Base-by-base conservation (phyloP, 2,329 filamentous ascomycete species). In the Fusarium sp. region DNA sequence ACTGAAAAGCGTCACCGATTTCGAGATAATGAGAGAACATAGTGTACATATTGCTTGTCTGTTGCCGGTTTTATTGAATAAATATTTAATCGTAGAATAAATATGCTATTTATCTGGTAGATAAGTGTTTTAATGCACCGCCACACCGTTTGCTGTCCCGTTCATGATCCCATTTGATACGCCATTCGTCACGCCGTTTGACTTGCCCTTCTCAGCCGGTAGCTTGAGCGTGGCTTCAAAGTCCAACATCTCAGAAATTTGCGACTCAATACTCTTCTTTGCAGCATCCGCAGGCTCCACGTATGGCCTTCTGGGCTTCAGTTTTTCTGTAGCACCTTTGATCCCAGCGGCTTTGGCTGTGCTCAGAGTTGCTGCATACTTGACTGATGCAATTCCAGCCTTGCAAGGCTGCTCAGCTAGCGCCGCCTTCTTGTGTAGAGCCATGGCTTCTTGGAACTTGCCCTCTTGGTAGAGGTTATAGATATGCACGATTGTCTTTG, bases 341-440 rank as follows among this genome's bases (percentile, higher is more conserved):
- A 93, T 88, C 0, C 90, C 90, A 2, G 91, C 91, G 41, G 82
- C 81, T 69, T 83, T 85, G 6, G 90, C 92, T 39, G 89, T 90
- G 70, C 87, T 90, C 22, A 90, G 81, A 10, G 88, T 87, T 0
- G 90, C 90, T 0, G 90, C 92, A 79, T 91, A 92, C 82, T 94
- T 93, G 20, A 89, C 90, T 10, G 86, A 85, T 11, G 90, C 90
- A 76, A 93, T 92, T 5, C 91, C 91, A 11, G 87, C 86, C 81
- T 93, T 93, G 77, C 88, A 89, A 2, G 89, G 87, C 66, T 88
- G 88, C 79, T 94, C 92, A 0, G 91, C 91, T 42, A 93, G 81
- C 5, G 91, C 90, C 1, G 91, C 89, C 79, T 87, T 88, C 69
- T 86, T 83, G 76, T 93, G 91, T 77, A 93, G 77, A 51, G 83